Conservation (phyloP, 1,284 basidiomycete genomes). For the Bondarzewia mesenterica region DNA sequence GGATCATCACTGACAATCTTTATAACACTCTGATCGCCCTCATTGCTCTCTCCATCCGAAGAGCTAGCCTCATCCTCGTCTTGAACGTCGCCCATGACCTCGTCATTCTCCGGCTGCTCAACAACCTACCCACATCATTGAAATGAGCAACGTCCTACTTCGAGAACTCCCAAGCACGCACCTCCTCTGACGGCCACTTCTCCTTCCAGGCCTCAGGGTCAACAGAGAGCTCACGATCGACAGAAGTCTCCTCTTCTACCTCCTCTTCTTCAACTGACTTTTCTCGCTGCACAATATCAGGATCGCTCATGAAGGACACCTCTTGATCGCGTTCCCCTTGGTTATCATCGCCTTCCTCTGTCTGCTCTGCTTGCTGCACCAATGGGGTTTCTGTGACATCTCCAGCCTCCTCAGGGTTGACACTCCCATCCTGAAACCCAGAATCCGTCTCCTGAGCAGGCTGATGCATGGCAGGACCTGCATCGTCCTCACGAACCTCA, state of each 20-base stretch:
- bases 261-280: constrained; percentile 2
- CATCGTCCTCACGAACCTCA: neutral
- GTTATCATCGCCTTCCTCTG: constrained; percentile 5
- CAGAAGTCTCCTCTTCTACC: constrained; percentile 18
- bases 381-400: neutral
- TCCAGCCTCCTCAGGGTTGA: neutral
- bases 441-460: neutral
- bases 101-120: neutral
- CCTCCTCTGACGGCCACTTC: too few species aligned
- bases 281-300: neutral
- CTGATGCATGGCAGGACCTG: too few species aligned
- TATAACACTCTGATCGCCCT: constrained; percentile 42
- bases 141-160: too few species aligned
- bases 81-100: constrained; percentile 2
- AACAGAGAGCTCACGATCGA: constrained; percentile 25
- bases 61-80: constrained; percentile 11
- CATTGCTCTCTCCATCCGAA: constrained; percentile 23
- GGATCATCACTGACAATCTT: constrained; percentile 80
- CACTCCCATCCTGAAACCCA: neutral
- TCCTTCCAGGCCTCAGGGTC: too few species aligned
- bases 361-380: too few species aligned
- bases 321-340: constrained; percentile 7
- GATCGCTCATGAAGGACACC: neutral
- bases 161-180: too few species aligned
- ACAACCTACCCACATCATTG: constrained; percentile 3